Base-by-base conservation (phyloP, 2,329 filamentous ascomycete genomes). In the Endoconidiophora polonica region DNA sequence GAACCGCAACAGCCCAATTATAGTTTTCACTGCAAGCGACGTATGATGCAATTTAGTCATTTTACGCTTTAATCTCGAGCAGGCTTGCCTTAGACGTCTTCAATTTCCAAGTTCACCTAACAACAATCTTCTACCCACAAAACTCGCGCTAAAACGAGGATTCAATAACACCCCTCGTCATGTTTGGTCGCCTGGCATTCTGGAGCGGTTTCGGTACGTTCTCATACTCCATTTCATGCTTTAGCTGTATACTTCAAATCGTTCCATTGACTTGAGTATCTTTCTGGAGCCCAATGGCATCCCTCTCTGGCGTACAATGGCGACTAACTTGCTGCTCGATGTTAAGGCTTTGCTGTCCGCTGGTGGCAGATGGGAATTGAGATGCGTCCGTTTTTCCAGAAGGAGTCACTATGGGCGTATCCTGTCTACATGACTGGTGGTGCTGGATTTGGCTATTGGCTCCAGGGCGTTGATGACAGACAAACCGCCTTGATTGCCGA, bases 281-380 rank as follows among this genome's bases (percentile, higher is more conserved):
- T 33, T 4, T 33, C 6, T 33, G 7, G 5, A n/a, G 9, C 10
- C 16, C 18, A n/a, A 41, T 18, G 24, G 40, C 23, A 10, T 24
- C 18, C 3, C 6, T n/a, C 22, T 39, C 47, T 23, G 14, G 22
- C 40, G n/a, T 3, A 7, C 14, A 24, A 49, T 37, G 4, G 14
- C 14, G n/a, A 46, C 47, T 44, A 49, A 50, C 41, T 36, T 23
- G n/a, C 38, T 23, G 24, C 3, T 23, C 22, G 41, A 14, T 16
- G 16, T n/a, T 46, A 33, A 98, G 91, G 91, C 73, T 69, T 95
- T 60, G 87, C 84, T 63, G 83, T 88, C 62, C 85, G 90, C 60
- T 77, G 91, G 67, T 95, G 88, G 86, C 91, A 96, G 68, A 81
- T 98, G 65, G 91, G 90, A 62, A 91, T 98, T 65, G 87, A 98